A percentile compares a stretch with the other conserved stretches of the same genome.
These are phyloP conservation scores for Ogataea populi-albae DNA, from an alignment of 805 yeast species.

Conservation along the genomic window DNA sequence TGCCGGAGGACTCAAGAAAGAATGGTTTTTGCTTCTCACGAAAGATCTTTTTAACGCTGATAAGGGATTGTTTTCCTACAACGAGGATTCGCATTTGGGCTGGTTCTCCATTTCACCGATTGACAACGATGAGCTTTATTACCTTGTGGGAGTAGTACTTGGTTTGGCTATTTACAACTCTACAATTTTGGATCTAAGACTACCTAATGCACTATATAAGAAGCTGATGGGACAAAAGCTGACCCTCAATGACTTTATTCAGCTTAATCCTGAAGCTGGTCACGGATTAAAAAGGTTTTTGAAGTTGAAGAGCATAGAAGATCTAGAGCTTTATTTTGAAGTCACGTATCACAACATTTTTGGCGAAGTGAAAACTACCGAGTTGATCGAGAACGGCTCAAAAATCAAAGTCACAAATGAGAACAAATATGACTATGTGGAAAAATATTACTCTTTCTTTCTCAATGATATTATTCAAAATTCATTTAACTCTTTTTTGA, in stretches of 20 bases:
- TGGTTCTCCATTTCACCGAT: conserved; percentile 68
- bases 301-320: conserved; percentile 43
- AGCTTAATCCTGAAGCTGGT: conserved; percentile 68
- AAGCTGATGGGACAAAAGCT: conserved; percentile 57
- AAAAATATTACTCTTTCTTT: conserved; percentile 58
- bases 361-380: conserved; percentile 42
- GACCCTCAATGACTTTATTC: conserved; percentile 60
- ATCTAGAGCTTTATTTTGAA: conserved; percentile 58
- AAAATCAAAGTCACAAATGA: conserved; percentile 50
- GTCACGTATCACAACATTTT: conserved; percentile 52
- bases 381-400: conserved; percentile 60
- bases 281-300: conserved; percentile 46
- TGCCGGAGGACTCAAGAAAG: conserved; percentile 92
- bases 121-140: conserved; percentile 55
- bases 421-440: conserved; percentile 61
- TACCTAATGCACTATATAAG: conserved; percentile 78
- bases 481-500: conserved; percentile 57
- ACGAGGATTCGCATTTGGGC: conserved; percentile 64
- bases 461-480: conserved; percentile 50
- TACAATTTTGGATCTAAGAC: conserved; percentile 73
- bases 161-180: conserved; percentile 93
- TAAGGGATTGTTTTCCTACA: conserved; percentile 62
- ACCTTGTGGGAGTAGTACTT: conserved; percentile 77
- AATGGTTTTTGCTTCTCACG: conserved; percentile 82
- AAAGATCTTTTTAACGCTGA: conserved; percentile 66